A percentile compares a stretch with the other conserved stretches of the same genome.
phyloP scores from a whole-genome alignment of 1,139 yeast species.

The Kodamaea suecica region DNA sequence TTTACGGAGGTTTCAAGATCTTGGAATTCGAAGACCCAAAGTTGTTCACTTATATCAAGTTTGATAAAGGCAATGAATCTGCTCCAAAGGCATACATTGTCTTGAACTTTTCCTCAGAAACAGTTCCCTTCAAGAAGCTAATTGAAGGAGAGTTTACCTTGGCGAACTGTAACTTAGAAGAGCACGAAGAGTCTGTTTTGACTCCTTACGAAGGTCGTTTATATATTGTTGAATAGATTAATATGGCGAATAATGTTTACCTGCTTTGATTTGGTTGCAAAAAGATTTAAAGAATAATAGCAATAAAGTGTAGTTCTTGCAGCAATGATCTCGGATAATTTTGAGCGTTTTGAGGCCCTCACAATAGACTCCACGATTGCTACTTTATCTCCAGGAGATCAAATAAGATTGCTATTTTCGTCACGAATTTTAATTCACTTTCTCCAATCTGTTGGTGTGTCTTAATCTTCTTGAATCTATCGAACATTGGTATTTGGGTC shows the following conservation, averaged over 20 bases:
- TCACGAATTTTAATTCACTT: too few species aligned
- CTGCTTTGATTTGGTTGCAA: too few species aligned
- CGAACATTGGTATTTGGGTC: too few species aligned
- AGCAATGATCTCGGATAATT: neutral
- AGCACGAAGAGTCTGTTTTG: constrained; percentile 21
- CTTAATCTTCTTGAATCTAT: too few species aligned
- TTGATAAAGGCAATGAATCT: constrained; percentile 8
- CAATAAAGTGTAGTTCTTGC: neutral
- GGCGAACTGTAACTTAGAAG: constrained; percentile 27
- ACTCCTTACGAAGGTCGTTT: constrained; percentile 41
- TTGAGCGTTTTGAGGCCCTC: neutral
- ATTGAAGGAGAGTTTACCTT: constrained; percentile 31
- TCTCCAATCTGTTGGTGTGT: too few species aligned
- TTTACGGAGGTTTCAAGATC: constrained; percentile 46
- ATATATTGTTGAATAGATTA: constrained; percentile 21
- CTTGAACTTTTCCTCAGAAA: constrained; percentile 42
- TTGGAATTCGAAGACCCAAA: constrained; percentile 38
- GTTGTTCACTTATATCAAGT: constrained; percentile 40
- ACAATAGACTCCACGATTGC: neutral
- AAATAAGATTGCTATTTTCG: too few species aligned
- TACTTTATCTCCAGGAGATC: too few species aligned
- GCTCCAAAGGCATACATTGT: constrained; percentile 35
- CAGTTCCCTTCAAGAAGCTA: constrained; percentile 27
- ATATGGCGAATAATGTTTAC: neutral
- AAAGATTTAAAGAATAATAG: neutral